Conservation (phyloP, 2,329 filamentous ascomycete species). For the Penicillium fuscoglaucum region DNA sequence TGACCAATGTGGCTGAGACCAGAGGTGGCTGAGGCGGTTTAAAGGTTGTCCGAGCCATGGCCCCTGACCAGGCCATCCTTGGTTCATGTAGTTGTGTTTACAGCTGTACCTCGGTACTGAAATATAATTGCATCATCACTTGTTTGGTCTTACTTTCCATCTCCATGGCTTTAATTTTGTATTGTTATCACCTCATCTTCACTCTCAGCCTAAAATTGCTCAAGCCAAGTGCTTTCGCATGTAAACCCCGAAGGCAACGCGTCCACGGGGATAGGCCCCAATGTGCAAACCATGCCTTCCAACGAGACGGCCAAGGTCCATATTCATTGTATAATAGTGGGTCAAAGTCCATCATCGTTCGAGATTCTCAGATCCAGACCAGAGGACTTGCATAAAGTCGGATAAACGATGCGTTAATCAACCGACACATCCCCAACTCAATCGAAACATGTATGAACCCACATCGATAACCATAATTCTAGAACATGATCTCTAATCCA, state of each 20-base stretch:
- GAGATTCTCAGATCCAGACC: no score
- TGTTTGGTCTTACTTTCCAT: not conserved
- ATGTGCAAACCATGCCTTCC: no score
- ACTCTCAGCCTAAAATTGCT: no score
- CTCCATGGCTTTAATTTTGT: no score
- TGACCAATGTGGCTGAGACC: not conserved
- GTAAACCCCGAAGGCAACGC: no score
- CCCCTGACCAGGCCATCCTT: not conserved
- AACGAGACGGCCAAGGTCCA: no score
- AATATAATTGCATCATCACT: not conserved
- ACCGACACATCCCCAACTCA: not conserved
- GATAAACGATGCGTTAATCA: not conserved
- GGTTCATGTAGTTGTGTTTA: not conserved
- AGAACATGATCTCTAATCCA: not conserved
- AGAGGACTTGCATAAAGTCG: not conserved
- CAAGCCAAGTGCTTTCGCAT: no score
- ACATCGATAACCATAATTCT: not conserved
- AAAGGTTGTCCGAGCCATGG: not conserved
- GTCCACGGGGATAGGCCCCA: not conserved
- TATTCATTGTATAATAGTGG: not conserved
- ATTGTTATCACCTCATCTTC: no score
- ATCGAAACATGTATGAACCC: not conserved
- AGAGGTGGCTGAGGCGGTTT: not conserved
- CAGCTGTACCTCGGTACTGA: not conserved
- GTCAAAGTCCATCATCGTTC: not conserved